Evolutionary conservation across 73 alveolate species (phyloP), one percentile per base, ranked within the genome.

Genomic region (Paramecium bursaria): DNA sequence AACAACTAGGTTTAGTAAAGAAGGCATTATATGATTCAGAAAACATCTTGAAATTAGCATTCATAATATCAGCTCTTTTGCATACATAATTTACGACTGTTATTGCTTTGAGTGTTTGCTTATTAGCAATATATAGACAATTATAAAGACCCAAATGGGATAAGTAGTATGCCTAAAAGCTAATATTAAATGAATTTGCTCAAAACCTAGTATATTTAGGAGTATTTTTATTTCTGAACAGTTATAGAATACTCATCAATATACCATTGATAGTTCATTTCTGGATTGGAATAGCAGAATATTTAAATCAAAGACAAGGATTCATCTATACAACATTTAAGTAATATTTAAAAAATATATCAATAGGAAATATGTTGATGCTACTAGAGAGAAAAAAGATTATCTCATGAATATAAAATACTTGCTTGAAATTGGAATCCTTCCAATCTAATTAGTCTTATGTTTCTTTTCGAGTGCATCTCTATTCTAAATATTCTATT

Each of bases 251-350:
- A 10, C n/a, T 67, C 0, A 39, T 15, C 26, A 39, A 67, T 21
- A 47, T 35, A 39, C 82, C 82, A 19, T 3, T 67, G 1, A 67
- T 67, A 25, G 27, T 67, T 25, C 82, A 67, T 44, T 67, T 67
- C 44, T 44, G 23, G 49, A 44, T 67, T 35, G 82, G 82, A 7
- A 21, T 67, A 67, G 57, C 82, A 0, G 23, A 21, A 3, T 67
- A 67, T 35, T 1, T 67, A 1, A 31, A 31, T 19, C 4, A 11
- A 10, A 13, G 49, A 3, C 15, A 67, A 42, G 82, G 82, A 4
- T 3, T 14, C 19, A 9, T 67, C 6, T 67, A 67, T 42, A 6
- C 17, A 39, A 6, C 60, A 39, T 39, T 67, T 19, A 6, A 39
- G 7, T n/a, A 10, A 7, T 11, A 57, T 35, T 15, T 35, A 14